Evolutionary conservation across 2,329 filamentous ascomycete genomes (phyloP), one percentile per base, ranked within the genome.

Genomic region (Neophaeococcomyces mojaviensis): DNA sequence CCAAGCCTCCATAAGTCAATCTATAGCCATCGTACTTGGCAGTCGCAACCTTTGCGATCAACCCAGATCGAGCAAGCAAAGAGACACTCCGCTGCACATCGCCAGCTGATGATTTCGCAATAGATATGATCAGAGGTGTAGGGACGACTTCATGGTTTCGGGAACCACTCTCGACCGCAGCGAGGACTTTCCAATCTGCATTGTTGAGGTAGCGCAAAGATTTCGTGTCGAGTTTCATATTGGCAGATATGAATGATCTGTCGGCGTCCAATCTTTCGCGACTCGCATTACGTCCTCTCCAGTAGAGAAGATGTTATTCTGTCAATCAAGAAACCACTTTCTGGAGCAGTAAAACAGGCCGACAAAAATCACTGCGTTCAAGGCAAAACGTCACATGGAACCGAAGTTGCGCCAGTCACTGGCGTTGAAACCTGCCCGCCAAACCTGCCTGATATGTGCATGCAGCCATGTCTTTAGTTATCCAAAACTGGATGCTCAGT

Each of bases 131-230:
- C 54, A 97, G 67, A 3, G 87, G 72, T 12, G 90, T 97, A 6
- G 92, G 92, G 2, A 98, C 90, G 47, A 98, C 77, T 69, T 98
- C 92, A 72, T 98, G 92, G 69, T 97, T 97, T 65, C 87, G 89
- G 68, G 86, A 94, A 61, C 89, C 90, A 68, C 83, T 82, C 67
- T 98, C 92, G 59, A 94, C 86, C 59, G 88, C 92, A 62, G 87
- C 84, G 51, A 98, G 82, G 52, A 96, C 89, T 58, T 86, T 81
- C 88, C 94, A 98, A 73, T 98, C 92, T 68, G 97, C 92, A 13
- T 80, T 70, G 41, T 86, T 84, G 65, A 98, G 79, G 68, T 98
- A 90, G 64, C 94, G 88, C 70, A 98, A 82, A 40, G 86, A 84
- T 65, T 88, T 88, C 40, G 90, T 89, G 65, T 98, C 88, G 65